Evolutionary conservation across 805 yeast genomes (phyloP).

Genomic region (Kluyveromyces aestuarii): DNA sequence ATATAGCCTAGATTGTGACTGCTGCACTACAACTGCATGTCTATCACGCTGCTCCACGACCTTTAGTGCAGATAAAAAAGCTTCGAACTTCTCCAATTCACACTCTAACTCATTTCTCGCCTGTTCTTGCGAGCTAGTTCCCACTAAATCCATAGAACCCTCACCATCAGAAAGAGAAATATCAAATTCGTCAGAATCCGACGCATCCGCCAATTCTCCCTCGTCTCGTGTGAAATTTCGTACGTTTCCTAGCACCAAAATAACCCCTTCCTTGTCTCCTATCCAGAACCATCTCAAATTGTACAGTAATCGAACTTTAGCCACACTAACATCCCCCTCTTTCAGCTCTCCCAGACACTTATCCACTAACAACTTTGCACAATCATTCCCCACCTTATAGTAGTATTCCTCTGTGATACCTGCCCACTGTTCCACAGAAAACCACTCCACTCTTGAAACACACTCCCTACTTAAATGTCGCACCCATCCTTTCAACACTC

Average conservation of each 20-base stretch:
- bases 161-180: slow-evolving; percentile 2
- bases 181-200: slow-evolving; percentile 3
- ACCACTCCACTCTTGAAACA: neutral
- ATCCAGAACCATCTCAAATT: slow-evolving; percentile 1
- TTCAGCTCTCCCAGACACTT: neutral
- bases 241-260: neutral
- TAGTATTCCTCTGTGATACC: neutral
- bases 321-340: neutral
- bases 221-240: neutral
- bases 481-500: neutral
- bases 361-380: neutral
- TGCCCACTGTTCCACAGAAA: neutral
- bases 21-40: neutral
- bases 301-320: neutral
- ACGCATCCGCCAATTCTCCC: slow-evolving; percentile 1
- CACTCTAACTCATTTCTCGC: neutral
- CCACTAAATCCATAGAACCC: neutral
- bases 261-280: neutral
- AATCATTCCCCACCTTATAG: neutral
- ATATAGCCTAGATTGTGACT: neutral
- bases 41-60: neutral
- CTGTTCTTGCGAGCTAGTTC: neutral
- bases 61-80: neutral
- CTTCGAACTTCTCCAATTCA: neutral
- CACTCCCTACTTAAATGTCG: neutral